Conservation (phyloP, 1,284 basidiomycete species). For the Ceratobasidium sp. region DNA sequence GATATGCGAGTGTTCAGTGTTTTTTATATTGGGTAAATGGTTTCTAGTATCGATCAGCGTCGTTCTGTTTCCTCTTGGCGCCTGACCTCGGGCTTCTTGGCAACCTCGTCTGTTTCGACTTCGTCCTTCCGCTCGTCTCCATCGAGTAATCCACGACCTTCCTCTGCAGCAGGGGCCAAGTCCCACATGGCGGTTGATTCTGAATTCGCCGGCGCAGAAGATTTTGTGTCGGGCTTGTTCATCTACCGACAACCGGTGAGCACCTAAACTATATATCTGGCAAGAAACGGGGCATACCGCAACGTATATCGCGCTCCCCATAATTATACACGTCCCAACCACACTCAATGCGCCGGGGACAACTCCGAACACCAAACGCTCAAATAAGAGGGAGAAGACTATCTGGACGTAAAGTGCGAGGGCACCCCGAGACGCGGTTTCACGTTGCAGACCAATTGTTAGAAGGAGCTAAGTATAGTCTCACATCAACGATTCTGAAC, state of each 20-base stretch:
- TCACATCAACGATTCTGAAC: not conserved
- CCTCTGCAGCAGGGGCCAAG: constrained; percentile 2
- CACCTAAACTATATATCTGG: too few relatives aligned
- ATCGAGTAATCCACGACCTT: constrained; percentile 21
- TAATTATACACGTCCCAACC: constrained; percentile 64
- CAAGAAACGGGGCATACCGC: constrained; percentile 52
- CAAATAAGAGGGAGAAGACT: constrained; percentile 65
- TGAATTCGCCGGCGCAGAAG: constrained; percentile 15
- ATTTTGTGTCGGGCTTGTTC: constrained; percentile 21
- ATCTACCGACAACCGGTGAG: not conserved
- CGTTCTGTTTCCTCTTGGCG: not conserved
- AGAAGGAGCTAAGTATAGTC: constrained; percentile 55
- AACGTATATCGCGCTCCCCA: constrained; percentile 66
- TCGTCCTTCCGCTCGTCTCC: constrained; percentile 30
- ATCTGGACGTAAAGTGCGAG: constrained; percentile 71
- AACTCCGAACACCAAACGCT: constrained; percentile 65
- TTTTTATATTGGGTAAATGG: too few relatives aligned
- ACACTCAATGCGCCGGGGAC: constrained; percentile 61
- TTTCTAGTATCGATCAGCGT: not conserved
- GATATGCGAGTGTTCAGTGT: too few relatives aligned
- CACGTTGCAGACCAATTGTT: constrained; percentile 69
- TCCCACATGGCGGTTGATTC: constrained; percentile 35
- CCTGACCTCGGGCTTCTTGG: not conserved
- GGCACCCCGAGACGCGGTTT: constrained; percentile 66
- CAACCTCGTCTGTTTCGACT: not conserved